Conservation (phyloP, 495 filamentous ascomycete species). For the Geopyxis carbonaria region DNA sequence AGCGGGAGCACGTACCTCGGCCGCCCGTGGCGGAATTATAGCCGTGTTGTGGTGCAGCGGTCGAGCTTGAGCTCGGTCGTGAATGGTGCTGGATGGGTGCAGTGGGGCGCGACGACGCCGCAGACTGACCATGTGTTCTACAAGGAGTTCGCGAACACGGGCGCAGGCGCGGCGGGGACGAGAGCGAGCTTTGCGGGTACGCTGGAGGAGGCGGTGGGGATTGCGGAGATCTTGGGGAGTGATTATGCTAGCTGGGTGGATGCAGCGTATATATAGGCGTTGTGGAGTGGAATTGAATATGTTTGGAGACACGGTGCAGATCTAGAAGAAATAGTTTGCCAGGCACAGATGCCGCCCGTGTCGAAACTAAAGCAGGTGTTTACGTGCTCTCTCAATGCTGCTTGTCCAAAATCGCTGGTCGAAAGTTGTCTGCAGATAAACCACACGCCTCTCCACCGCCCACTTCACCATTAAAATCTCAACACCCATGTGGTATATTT, state of each 20-base stretch:
- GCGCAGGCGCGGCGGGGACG: slow-evolving; percentile 39
- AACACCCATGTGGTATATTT: too few relatives aligned
- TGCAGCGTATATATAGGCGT: slow-evolving; percentile 12
- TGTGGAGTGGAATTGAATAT: too few relatives aligned
- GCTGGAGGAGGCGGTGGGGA: slow-evolving; percentile 31
- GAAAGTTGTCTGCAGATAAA: too few relatives aligned
- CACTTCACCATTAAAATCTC: too few relatives aligned
- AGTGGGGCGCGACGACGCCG: slow-evolving; percentile 35
- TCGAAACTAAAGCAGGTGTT: too few relatives aligned
- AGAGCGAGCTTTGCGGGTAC: slow-evolving; percentile 34
- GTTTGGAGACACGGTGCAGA: too few relatives aligned
- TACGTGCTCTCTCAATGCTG: too few relatives aligned
- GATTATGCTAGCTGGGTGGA: slow-evolving; percentile 33
- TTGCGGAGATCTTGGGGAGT: slow-evolving; percentile 36
- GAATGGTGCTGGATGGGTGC: slow-evolving; percentile 43
- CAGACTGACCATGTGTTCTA: slow-evolving; percentile 39
- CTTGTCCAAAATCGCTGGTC: too few relatives aligned
- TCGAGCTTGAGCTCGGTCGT: slow-evolving; percentile 39
- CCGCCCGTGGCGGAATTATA: slow-evolving; percentile 46
- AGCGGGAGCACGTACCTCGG: slow-evolving; percentile 43
- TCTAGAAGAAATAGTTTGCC: too few relatives aligned
- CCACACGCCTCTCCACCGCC: too few relatives aligned
- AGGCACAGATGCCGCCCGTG: too few relatives aligned
- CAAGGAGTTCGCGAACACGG: slow-evolving; percentile 43
- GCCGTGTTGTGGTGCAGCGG: slow-evolving; percentile 42